Conservation (phyloP, 805 yeast species). For the Nakazawaea siamensis region DNA sequence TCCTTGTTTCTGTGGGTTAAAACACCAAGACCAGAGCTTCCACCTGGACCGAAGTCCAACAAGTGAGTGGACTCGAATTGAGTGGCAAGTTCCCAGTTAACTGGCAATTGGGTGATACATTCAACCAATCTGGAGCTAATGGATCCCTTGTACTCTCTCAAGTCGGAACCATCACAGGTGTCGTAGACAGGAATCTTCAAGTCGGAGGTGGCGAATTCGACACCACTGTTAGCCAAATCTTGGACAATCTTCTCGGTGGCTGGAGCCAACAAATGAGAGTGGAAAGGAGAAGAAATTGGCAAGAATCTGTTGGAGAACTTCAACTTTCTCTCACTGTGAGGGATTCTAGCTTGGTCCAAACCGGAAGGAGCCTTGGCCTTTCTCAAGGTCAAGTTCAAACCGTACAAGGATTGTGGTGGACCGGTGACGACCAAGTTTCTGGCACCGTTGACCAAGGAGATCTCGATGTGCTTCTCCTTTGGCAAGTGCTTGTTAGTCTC, state of each 20-base stretch:
- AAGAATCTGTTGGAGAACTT: conserved; percentile 89
- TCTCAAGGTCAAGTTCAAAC: conserved; percentile 86
- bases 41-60: conserved; percentile 98
- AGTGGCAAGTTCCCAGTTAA: conserved; percentile 92
- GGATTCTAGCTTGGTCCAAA: conserved; percentile 90
- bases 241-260: conserved; percentile 60
- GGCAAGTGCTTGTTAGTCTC: conserved; percentile 93
- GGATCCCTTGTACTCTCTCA: conserved; percentile 47
- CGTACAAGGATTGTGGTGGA: conserved; percentile 96
- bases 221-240: conserved; percentile 54
- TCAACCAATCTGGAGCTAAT: conserved; percentile 63
- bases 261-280: conserved; percentile 71
- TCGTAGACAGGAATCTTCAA: conserved; percentile 85
- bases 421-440: conserved; percentile 93
- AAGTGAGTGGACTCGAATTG: conserved; percentile 77
- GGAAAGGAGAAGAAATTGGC: conserved; percentile 96
- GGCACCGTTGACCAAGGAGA: conserved; percentile 92
- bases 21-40: conserved; percentile 92
- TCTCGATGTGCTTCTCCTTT: conserved; percentile 78
- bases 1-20: conserved; percentile 96
- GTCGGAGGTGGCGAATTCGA: conserved; percentile 46
- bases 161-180: conserved; percentile 77
- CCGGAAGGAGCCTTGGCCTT: conserved; percentile 93
- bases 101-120: conserved; percentile 83
- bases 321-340: conserved; percentile 88